Conservation (phyloP, 2,329 filamentous ascomycete species). For the Karstenula rhodostoma region DNA sequence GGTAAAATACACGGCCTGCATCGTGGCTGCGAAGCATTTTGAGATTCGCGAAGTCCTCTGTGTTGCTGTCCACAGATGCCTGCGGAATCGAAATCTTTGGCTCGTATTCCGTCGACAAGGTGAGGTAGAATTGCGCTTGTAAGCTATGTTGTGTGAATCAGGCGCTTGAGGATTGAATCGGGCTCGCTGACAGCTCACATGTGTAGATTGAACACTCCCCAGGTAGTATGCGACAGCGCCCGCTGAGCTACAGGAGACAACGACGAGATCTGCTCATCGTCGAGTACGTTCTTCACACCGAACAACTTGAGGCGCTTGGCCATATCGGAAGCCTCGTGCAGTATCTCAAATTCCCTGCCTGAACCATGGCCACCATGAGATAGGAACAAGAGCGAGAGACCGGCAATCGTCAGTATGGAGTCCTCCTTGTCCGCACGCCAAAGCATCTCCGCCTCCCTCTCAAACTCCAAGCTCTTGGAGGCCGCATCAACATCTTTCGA, state of each 20-base stretch:
- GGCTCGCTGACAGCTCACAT: slow-evolving; percentile 14
- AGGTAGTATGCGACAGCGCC: slow-evolving; percentile 12
- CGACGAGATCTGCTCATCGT: slow-evolving; percentile 7
- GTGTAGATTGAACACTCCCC: slow-evolving; percentile 14
- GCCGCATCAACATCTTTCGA: slow-evolving; percentile 7
- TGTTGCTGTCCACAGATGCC: not conserved
- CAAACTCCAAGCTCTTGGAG: slow-evolving; percentile 4
- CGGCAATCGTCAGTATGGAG: slow-evolving; percentile 6
- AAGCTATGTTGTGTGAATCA: slow-evolving; percentile 6
- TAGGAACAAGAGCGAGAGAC: slow-evolving; percentile 11
- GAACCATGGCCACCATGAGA: slow-evolving; percentile 6
- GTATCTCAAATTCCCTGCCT: not conserved
- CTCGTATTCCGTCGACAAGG: not conserved
- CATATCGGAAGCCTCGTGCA: slow-evolving; percentile 10
- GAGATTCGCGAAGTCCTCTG: not conserved
- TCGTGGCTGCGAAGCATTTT: not conserved
- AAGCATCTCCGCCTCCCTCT: slow-evolving; percentile 6
- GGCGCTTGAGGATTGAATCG: slow-evolving; percentile 2
- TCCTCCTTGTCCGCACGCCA: slow-evolving; percentile 11
- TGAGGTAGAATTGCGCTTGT: slow-evolving; percentile 14
- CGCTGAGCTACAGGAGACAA: slow-evolving; percentile 8
- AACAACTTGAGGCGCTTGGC: slow-evolving; percentile 13
- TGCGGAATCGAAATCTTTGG: slow-evolving; percentile 6
- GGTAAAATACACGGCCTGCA: not conserved
- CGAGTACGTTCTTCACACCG: slow-evolving; percentile 2